A percentile compares a stretch with the other conserved stretches of the same genome.
These are phyloP conservation scores for Cladosporium cucumerinum DNA, from an alignment of 2,329 filamentous ascomycete genomes.

Conservation along the genomic window DNA sequence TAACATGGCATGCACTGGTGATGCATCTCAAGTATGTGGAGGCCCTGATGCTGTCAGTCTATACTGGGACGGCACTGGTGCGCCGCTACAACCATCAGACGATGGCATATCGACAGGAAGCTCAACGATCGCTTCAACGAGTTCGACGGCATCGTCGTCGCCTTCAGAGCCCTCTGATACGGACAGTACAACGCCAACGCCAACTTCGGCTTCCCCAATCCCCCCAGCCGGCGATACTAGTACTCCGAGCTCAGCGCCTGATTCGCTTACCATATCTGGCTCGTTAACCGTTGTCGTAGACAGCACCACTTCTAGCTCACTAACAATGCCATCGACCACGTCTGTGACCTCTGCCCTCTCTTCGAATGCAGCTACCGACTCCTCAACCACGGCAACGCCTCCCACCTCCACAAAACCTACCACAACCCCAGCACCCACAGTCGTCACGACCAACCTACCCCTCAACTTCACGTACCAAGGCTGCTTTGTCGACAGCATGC, in stretches of 20 bases:
- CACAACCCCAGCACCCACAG: background rate
- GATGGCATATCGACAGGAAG: background rate
- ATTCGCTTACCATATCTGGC: background rate
- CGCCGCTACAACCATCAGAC: background rate
- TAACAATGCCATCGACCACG: background rate
- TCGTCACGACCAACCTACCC: background rate
- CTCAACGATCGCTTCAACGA: background rate
- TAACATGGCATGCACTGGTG: background rate
- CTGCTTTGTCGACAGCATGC: constrained; percentile 29
- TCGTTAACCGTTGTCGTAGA: background rate
- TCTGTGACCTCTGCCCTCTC: background rate
- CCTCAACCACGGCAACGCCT: background rate
- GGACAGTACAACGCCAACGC: background rate
- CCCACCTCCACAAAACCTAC: background rate
- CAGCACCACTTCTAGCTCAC: background rate
- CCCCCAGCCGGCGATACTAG: background rate
- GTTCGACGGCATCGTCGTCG: background rate
- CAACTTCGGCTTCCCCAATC: background rate
- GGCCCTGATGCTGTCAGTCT: background rate
- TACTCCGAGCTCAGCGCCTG: background rate
- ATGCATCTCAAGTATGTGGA: background rate
- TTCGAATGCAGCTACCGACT: background rate
- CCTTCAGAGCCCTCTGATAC: background rate
- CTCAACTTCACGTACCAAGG: constrained; percentile 25
- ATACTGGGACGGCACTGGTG: background rate